Evolutionary conservation across 225 moss, liverwort and hornwort genomes (phyloP).

Genomic region (Straminergon stramineum): DNA sequence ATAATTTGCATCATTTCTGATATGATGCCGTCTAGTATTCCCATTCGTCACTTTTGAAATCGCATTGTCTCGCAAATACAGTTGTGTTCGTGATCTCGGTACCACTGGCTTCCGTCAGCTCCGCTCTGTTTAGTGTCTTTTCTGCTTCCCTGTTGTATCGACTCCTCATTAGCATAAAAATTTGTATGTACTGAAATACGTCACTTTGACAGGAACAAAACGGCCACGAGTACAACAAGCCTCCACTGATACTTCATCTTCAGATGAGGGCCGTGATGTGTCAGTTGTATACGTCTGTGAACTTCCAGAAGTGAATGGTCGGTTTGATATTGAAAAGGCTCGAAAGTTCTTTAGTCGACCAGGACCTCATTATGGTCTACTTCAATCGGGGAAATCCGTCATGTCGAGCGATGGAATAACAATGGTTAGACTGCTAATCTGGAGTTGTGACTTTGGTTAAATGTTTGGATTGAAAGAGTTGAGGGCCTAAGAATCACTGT

Average conservation of each 20-base stretch:
- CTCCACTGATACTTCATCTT: not conserved
- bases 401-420: constrained; percentile 53
- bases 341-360: constrained; percentile 50
- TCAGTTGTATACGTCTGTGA: constrained; percentile 92
- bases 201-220: constrained; percentile 23
- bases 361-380: constrained; percentile 85
- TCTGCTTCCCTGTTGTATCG: not conserved
- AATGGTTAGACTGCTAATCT: constrained; percentile 42
- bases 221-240: constrained; percentile 43
- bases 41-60: not conserved
- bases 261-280: constrained; percentile 30
- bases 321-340: constrained; percentile 82
- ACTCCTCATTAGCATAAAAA: not conserved
- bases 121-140: not conserved
- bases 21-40: not conserved
- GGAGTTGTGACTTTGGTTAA: not conserved
- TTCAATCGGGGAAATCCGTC: constrained; percentile 82
- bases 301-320: constrained; percentile 88
- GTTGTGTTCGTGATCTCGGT: not conserved
- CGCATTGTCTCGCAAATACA: not conserved
- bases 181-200: not conserved
- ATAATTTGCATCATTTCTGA: not conserved
- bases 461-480: not conserved
- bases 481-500: not conserved
- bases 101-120: not conserved